phyloP scores from a whole-genome alignment of 2,329 filamentous ascomycete genomes.

The Epichloe sylvatica region DNA sequence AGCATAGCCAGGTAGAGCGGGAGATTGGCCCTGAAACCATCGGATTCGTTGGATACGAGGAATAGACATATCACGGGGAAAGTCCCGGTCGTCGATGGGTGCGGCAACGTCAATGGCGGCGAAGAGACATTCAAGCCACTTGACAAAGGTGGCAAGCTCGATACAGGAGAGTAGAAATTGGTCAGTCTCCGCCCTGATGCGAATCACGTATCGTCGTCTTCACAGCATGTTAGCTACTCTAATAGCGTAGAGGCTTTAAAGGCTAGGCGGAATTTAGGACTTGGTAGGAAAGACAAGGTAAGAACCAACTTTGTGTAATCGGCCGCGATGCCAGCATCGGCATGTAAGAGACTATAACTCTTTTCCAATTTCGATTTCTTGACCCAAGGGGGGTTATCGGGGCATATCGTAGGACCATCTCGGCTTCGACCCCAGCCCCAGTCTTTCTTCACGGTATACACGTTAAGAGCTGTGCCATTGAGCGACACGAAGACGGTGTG shows the following conservation, averaged over 20 bases:
- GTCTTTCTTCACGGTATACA: conserved; percentile 50
- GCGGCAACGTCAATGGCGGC: conserved; percentile 60
- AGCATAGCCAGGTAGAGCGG: conserved; percentile 10
- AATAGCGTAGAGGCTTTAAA: not conserved
- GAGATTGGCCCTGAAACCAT: conserved; percentile 31
- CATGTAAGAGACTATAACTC: conserved; percentile 60
- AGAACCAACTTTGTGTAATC: conserved; percentile 53
- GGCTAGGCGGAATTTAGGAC: not conserved
- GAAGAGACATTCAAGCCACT: conserved; percentile 54
- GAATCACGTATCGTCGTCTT: conserved; percentile 44
- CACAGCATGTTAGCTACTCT: not conserved
- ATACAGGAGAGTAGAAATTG: conserved; percentile 58
- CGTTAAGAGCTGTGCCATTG: conserved; percentile 52
- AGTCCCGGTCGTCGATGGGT: conserved; percentile 55
- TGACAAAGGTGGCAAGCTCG: conserved; percentile 50
- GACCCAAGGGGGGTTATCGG: conserved; percentile 37
- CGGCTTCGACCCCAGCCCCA: conserved; percentile 34
- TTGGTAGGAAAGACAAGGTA: too few relatives aligned
- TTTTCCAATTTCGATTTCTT: conserved; percentile 43
- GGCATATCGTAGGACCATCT: conserved; percentile 34
- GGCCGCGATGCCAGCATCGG: conserved; percentile 59
- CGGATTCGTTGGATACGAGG: conserved; percentile 41
- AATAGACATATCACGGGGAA: conserved; percentile 47
- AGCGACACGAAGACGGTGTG: conserved; percentile 47
- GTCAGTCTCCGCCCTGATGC: conserved; percentile 58